phyloP scores from a whole-genome alignment of 306 rosid genomes.

The Sicyos baderoa region DNA sequence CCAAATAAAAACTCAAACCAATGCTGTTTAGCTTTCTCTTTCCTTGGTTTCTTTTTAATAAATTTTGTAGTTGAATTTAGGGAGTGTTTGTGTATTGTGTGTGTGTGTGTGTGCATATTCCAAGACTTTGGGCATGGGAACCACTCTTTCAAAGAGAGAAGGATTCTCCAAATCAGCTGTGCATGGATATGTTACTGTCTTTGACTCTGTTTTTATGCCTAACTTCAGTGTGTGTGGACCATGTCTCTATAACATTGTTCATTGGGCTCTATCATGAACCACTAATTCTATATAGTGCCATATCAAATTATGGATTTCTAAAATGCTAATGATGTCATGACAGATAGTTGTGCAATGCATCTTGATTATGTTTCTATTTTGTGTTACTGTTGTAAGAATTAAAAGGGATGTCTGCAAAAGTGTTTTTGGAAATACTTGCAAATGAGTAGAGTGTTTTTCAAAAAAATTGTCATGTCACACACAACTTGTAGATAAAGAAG shows the following conservation, averaged over 20 bases:
- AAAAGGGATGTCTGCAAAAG: background rate
- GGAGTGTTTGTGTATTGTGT: constrained; percentile 25
- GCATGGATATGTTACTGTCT: constrained; percentile 26
- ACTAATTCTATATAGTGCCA: background rate
- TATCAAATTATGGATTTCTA: constrained; percentile 3
- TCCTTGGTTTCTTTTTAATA: constrained; percentile 40
- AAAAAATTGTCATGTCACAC: background rate
- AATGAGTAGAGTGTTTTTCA: background rate
- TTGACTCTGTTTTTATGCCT: background rate
- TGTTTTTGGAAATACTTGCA: background rate
- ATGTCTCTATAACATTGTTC: background rate
- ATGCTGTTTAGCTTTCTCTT: constrained; percentile 42
- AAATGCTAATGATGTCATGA: background rate
- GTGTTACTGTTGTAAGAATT: background rate
- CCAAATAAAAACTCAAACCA: constrained; percentile 54
- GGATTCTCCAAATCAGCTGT: background rate
- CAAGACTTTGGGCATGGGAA: constrained; percentile 20
- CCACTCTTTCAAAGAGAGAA: constrained; percentile 8
- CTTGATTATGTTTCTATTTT: constrained; percentile 2
- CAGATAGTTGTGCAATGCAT: background rate
- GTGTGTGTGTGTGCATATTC: constrained; percentile 35
- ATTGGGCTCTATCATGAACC: background rate
- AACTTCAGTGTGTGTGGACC: constrained; percentile 12
- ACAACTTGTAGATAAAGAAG: background rate
- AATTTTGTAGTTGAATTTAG: constrained; percentile 1